These are phyloP conservation scores for Babesia sp. DNA, from an alignment of 169 alveolate species.

Conservation along the genomic window DNA sequence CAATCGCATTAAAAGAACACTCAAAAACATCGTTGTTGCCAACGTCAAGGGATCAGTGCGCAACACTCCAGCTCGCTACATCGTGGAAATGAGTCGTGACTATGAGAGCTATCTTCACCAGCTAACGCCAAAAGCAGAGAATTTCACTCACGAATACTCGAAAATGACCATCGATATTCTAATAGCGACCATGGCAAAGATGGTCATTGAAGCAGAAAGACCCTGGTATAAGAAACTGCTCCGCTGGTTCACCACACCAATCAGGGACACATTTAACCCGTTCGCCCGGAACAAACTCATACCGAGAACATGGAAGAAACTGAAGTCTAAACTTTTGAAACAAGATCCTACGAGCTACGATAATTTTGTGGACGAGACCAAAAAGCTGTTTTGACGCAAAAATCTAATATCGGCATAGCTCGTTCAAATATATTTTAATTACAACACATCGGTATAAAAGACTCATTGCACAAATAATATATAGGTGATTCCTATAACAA, in stretches of 20 bases:
- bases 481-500: too few relatives aligned
- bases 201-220: not conserved
- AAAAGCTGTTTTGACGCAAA: too few relatives aligned
- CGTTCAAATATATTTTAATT: too few relatives aligned
- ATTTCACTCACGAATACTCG: not conserved
- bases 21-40: not conserved
- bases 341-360: too few relatives aligned
- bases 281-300: too few relatives aligned
- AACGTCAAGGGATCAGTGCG: not conserved
- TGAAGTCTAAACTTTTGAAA: too few relatives aligned
- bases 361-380: not conserved
- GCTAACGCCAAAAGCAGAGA: not conserved
- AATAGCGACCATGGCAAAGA: not conserved
- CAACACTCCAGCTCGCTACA: not conserved
- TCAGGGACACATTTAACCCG: not conserved
- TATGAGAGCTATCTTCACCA: not conserved
- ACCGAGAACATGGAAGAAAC: too few relatives aligned
- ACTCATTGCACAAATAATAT: too few relatives aligned
- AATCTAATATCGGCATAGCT: too few relatives aligned
- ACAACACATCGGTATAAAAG: too few relatives aligned
- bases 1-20: not conserved
- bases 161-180: not conserved
- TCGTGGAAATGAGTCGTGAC: not conserved
- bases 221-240: not conserved
- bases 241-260: not conserved